phyloP scores from a whole-genome alignment of 2,329 filamentous ascomycete genomes.

The Fusarium incarnatum region DNA sequence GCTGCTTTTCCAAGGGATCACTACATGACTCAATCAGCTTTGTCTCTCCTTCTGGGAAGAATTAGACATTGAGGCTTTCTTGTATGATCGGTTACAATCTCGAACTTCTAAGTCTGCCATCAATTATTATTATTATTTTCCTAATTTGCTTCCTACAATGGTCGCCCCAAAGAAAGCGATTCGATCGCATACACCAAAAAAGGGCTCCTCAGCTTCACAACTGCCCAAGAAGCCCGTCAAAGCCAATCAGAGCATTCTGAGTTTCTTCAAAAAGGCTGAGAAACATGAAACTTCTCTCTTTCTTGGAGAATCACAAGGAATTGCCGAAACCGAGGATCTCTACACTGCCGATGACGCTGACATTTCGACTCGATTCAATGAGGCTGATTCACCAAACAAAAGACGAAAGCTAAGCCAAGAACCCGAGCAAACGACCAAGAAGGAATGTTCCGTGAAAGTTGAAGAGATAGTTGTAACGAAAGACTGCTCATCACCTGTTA shows the following conservation, averaged over 20 bases:
- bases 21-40: background rate
- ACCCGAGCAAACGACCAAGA: conserved; percentile 2
- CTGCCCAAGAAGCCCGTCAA: conserved; percentile 53
- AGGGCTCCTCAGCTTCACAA: conserved; percentile 40
- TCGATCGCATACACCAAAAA: conserved; percentile 51
- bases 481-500: conserved; percentile 47
- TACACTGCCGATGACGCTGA: conserved; percentile 48
- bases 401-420: conserved; percentile 48
- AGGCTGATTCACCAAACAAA: conserved; percentile 50
- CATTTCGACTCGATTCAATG: conserved; percentile 49
- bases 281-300: conserved; percentile 71
- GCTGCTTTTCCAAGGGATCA: background rate
- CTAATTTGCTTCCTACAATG: conserved; percentile 46
- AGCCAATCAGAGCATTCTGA: conserved; percentile 75
- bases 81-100: background rate
- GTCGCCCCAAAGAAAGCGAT: conserved; percentile 51
- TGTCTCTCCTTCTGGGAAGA: background rate
- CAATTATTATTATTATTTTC: too few species aligned
- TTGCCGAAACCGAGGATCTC: conserved; percentile 42
- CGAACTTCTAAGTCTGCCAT: background rate
- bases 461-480: conserved; percentile 39
- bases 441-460: conserved; percentile 5
- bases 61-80: background rate
- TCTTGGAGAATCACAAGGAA: conserved; percentile 48
- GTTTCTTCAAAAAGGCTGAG: conserved; percentile 78